These are phyloP conservation scores for Fusarium sp. DNA, from an alignment of 2,329 filamentous ascomycete species.

Conservation along the genomic window DNA sequence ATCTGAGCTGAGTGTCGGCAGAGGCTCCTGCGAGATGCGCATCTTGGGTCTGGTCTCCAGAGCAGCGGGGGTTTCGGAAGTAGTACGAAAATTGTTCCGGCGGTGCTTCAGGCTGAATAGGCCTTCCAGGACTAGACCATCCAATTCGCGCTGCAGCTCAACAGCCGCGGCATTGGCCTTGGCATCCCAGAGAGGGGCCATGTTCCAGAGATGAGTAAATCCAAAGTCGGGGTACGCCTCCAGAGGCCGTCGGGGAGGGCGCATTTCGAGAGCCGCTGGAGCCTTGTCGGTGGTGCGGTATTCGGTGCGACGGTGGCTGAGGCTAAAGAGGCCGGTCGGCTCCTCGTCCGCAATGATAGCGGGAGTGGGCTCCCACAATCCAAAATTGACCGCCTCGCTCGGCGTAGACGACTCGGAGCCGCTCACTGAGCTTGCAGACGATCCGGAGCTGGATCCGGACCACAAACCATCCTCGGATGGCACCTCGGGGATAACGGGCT, in stretches of 20 bases:
- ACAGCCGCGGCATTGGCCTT: constrained; percentile 29
- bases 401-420: constrained; percentile 20
- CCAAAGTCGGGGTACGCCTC: constrained; percentile 34
- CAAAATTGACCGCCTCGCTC: constrained; percentile 29
- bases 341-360: constrained; percentile 26
- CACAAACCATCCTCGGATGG: constrained; percentile 33
- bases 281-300: constrained; percentile 36
- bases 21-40: constrained; percentile 42
- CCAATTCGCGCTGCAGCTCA: constrained; percentile 33
- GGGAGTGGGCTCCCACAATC: constrained; percentile 37
- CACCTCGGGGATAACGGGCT: constrained; percentile 23
- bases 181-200: constrained; percentile 40
- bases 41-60: constrained; percentile 48
- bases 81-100: constrained; percentile 42
- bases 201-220: constrained; percentile 40
- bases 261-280: constrained; percentile 39
- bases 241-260: constrained; percentile 29
- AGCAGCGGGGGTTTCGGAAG: constrained; percentile 38
- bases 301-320: constrained; percentile 39
- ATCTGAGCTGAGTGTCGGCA: constrained; percentile 47
- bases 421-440: constrained; percentile 16
- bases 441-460: constrained; percentile 30
- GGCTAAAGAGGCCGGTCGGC: constrained; percentile 39
- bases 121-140: constrained; percentile 36
- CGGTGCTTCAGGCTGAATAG: constrained; percentile 42